Evolutionary conservation across 2,329 filamentous ascomycete genomes (phyloP).

Genomic region (Penicillium rolfsii): DNA sequence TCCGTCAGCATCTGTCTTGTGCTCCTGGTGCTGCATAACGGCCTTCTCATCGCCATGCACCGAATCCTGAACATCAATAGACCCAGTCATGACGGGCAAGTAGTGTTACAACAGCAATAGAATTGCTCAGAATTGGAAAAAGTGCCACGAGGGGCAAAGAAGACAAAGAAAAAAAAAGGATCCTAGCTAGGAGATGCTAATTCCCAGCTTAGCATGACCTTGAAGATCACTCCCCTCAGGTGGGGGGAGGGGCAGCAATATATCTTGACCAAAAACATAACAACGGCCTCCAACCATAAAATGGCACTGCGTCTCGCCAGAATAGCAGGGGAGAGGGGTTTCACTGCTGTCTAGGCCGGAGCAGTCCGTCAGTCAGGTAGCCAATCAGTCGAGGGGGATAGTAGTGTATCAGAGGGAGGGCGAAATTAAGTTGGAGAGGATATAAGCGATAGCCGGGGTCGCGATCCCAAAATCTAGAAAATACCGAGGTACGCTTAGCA

Average conservation of each 20-base stretch:
- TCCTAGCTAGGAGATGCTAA: not conserved
- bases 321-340: not conserved
- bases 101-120: constrained; percentile 1
- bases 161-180: not conserved
- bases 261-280: not conserved
- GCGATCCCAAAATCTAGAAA: constrained; percentile 23
- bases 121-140: not conserved
- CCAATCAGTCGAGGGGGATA: not conserved
- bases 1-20: constrained; percentile 53
- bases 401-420: not conserved
- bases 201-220: not conserved
- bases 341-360: not conserved
- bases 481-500: constrained; percentile 34
- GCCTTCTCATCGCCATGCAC: constrained; percentile 36
- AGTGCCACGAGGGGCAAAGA: not conserved
- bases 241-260: constrained; percentile 8
- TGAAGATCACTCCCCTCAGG: not conserved
- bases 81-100: constrained; percentile 20
- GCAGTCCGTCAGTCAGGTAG: not conserved
- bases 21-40: constrained; percentile 30
- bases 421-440: not conserved
- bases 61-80: constrained; percentile 23
- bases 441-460: constrained; percentile 21
- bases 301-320: not conserved
- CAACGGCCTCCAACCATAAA: not conserved